Base-by-base conservation (phyloP, 306 rosid genomes). In the Luffa aegyptiaca region DNA sequence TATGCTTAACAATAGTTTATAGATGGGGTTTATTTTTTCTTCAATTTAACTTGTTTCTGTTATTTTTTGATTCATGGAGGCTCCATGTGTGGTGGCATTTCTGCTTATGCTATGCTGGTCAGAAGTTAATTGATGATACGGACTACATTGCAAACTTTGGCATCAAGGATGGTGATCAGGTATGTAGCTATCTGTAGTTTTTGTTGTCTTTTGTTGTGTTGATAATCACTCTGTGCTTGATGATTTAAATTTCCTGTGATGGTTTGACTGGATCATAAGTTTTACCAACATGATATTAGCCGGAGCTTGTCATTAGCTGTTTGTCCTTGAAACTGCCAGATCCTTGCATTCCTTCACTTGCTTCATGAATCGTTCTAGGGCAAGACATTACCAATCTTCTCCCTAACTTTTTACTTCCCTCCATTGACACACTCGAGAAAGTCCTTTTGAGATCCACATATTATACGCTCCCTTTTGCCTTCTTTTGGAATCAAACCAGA, bases 81-180 rank as follows among this genome's bases (percentile, higher is more conserved):
- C 82, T 86, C 31, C 97, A 85, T 70, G 89, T 94, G 55, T 94
- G 98, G 98, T 91, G 97, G 48, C 89, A 87, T 85, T 92, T 94
- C 87, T 94, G 97, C 89, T 88, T 92, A 83, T 85, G 91, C 87
- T 91, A 79, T 81, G 86, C 81, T 61, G 97, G 87, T 82, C 91
- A 80, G 63, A 92, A 91, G 85, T 83, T 94, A 81, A 66, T 92
- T 39, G 44, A 83, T 6, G 97, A 90, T 56, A 75, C 82, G 3
- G 89, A 88, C 66, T 77, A 56, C 79, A 82, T 94, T 79, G 83
- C 74, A 84, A 82, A 86, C 71, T 88, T 85, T 66, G 92, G 97
- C 68, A 84, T 94, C 82, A 88, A 84, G 81, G 98, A 94, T 63
- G 93, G 93, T 81, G 97, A 88, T 81, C 93, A 92, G 98, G 98